These are phyloP conservation scores for Macrocybe gigantea DNA, from an alignment of 768 basidiomycete genomes.

Conservation along the genomic window DNA sequence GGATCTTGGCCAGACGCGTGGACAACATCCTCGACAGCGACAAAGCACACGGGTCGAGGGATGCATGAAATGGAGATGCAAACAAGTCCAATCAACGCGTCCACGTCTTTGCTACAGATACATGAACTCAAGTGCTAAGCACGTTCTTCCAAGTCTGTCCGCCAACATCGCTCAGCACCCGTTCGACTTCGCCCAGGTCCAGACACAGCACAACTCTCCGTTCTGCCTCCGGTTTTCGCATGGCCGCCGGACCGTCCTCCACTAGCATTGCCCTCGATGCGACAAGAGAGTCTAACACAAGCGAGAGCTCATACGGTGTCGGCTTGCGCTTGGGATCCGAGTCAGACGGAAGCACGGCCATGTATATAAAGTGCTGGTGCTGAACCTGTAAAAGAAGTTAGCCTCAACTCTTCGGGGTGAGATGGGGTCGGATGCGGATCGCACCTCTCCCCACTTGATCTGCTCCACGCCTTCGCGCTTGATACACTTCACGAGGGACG, in stretches of 20 bases:
- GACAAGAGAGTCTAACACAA: conserved; percentile 71
- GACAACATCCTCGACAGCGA: no score
- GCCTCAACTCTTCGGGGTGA: background rate
- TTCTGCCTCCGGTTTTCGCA: conserved; percentile 57
- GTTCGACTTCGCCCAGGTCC: conserved; percentile 79
- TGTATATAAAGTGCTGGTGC: conserved; percentile 70
- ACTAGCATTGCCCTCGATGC: conserved; percentile 73
- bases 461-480: conserved; percentile 83
- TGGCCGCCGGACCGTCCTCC: conserved; percentile 52
- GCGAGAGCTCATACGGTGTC: conserved; percentile 51
- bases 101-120: no score
- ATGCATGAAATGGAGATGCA: no score
- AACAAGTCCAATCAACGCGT: no score
- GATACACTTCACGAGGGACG: conserved; percentile 75
- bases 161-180: conserved; percentile 79
- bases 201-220: conserved; percentile 75
- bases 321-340: conserved; percentile 57
- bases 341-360: conserved; percentile 52
- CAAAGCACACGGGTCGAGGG: no score
- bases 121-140: conserved; percentile 19
- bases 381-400: conserved; percentile 38
- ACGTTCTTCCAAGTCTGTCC: conserved; percentile 61
- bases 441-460: conserved; percentile 78
- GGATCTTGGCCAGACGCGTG: no score
- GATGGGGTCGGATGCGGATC: conserved; percentile 12